Base-by-base conservation (phyloP, 2,329 filamentous ascomycete species). In the Dryadomyces quercivorus region DNA sequence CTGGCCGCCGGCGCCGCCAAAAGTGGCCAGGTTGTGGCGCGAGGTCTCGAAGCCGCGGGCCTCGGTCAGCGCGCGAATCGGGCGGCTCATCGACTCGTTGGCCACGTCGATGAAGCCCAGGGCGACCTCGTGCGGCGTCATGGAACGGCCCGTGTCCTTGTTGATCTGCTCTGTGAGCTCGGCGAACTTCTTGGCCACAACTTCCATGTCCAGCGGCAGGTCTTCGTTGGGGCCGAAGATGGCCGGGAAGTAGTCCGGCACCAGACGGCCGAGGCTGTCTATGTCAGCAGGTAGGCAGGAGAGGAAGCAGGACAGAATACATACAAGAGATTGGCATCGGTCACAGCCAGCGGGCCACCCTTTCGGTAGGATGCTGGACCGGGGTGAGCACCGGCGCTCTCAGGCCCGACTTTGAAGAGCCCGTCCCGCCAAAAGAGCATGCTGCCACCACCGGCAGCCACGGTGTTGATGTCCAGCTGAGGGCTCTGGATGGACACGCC, bases 41-140 rank as follows among this genome's bases (percentile, higher is more conserved):
- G 87, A 88, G 0, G 89, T 93, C 64, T 95, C 90, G 59, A 93
- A 88, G 0, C 91, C 91, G 66, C 92, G 88, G n/a, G 90, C 90
- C 67, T 96, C 90, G 0, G 91, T 95, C 59, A 95, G 77, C 31
- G 88, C 91, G 31, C 91, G 78, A 58, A 96, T 96, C 0, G 91
- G 91, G 31, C 90, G 75, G 1, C 86, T 89, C 89, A 95, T 95
- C 7, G 87, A 83, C 70, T 93, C 89, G 62, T 95, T 94, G 1
- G 89, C 89, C 50, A 95, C 88, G 20, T 88, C 87, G 65, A 95
- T 75, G 65, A 95, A 95, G 0, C 91, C 91, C 61, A 88, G 88
- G 0, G 91, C 91, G 2, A 95, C 86, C 63, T 94, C 87, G 62
- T 95, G 89, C 1, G 84, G 71, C 1, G 78, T 84, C 78, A 95